Evolutionary conservation across 2,329 filamentous ascomycete genomes (phyloP), one percentile per base, ranked within the genome.

Genomic region (Colletotrichum truncatum): DNA sequence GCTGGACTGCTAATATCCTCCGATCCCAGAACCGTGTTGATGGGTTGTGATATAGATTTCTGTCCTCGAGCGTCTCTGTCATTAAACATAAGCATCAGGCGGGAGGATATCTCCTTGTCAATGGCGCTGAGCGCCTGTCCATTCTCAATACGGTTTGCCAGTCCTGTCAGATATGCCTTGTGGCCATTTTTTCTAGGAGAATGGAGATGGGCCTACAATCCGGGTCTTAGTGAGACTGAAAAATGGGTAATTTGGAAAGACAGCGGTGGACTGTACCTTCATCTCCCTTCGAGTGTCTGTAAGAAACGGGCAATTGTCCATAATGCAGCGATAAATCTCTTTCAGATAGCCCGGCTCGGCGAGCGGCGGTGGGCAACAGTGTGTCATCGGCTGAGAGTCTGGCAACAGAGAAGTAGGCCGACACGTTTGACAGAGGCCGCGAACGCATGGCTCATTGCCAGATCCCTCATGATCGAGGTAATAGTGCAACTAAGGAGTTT

Each of bases 61-160:
- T 67, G 64, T 6, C 67, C 67, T 4, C 64, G 58, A 30, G 54
- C 55, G 39, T 67, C 67, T 4, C 59, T 53, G 30, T 64, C 65
- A 39, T 67, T 65, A 56, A 67, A 68, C 54, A 65, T 64, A 25
- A 52, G 55, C 64, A 67, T 68, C 32, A 67, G 45, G n/a, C 60
- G 65, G 6, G 60, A 56, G 12, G 39, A 41, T 11, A 68, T 39
- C n/a, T 56, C 53, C 43, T 59, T 59, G 34, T 68, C 67, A 12
- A 64, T 46, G 14, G 60, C 64, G 34, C 54, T 58, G 18, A 68
- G 59, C n/a, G 23, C n/a, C 14, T 62, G 59, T 7, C 58, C 54
- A 9, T 64, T 38, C 39, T 61, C 41, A 16, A 67, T 52, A 14
- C 64, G 58, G 16, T 26, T 45, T 23, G 60, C 55, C n/a, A 66